Evolutionary conservation across 371 early-diverging fungal species (phyloP), one percentile per base, ranked within the genome.

Genomic region (Sporodiniella umbellata): DNA sequence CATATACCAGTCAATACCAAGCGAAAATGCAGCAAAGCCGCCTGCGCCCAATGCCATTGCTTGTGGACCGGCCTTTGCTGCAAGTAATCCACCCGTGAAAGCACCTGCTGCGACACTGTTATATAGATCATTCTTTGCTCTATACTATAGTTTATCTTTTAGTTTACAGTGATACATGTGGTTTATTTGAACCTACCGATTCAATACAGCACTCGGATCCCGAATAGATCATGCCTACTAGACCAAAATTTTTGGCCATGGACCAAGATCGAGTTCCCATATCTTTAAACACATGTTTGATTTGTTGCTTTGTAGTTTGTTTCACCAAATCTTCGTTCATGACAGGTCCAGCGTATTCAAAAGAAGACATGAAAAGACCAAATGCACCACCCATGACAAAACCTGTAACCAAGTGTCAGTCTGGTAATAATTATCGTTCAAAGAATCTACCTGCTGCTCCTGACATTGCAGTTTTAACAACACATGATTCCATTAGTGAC

Each of bases 131-230:
- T 95, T 89, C 65, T 92, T 94, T 12, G 93, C 98, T 30, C 98
- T 87, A 64, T 93, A 97, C 85, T 89, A 69, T n/a, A 8, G 3
- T 10, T 8, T 21, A 26, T 15, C 44, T 17, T 12, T n/a, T 15
- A 25, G n/a, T 8, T 12, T 4, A 12, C n/a, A 7, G 1, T 8
- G 7, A 40, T 17, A 19, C 3, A 21, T 14, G 21, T 21, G 1
- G 18, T 19, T 35, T 24, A 2, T 35, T 4, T n/a, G 33, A 8
- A 70, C 80, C 58, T 78, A 90, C 90, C 22, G 88, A 82, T 77
- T 98, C 97, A 50, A 96, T 94, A 53, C 91, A 81, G 58, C 98
- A 96, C 69, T 98, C 98, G 0, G 93, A 81, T 11, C 90, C 88
- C 18, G 95, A 82, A 71, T 88, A 96, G 30, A 96, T 84, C 25